These are phyloP conservation scores for Nakazawaea wickerhamii DNA, from an alignment of 805 yeast species.

Conservation along the genomic window DNA sequence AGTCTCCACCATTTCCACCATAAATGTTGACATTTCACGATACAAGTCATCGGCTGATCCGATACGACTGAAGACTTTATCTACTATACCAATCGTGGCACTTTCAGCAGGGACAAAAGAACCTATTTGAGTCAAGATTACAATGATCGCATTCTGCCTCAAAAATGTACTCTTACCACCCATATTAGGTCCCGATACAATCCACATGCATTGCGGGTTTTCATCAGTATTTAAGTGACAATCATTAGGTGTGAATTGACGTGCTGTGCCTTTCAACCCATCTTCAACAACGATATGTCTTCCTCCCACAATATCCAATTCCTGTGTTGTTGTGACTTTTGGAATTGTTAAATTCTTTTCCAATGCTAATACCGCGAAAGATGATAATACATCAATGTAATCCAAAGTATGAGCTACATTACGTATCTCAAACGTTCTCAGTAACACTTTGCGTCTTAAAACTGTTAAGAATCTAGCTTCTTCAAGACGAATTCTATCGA, in stretches of 20 bases:
- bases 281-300: slow-evolving; percentile 86
- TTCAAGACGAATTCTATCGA: slow-evolving; percentile 43
- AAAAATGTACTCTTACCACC: slow-evolving; percentile 79
- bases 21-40: slow-evolving; percentile 79
- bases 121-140: slow-evolving; percentile 69
- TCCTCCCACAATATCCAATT: slow-evolving; percentile 54
- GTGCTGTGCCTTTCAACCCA: slow-evolving; percentile 46
- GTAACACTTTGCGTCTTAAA: slow-evolving; percentile 43
- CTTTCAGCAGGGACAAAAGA: slow-evolving; percentile 62
- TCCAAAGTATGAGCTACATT: slow-evolving; percentile 48
- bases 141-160: slow-evolving; percentile 65
- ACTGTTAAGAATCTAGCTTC: slow-evolving; percentile 50
- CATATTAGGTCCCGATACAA: slow-evolving; percentile 90
- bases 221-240: slow-evolving; percentile 24
- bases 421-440: slow-evolving; percentile 41
- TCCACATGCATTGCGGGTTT: slow-evolving; percentile 34
- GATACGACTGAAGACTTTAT: slow-evolving; percentile 71
- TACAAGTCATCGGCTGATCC: slow-evolving; percentile 82
- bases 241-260: slow-evolving; percentile 43
- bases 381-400: slow-evolving; percentile 62
- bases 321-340: slow-evolving; percentile 40
- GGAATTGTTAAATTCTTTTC: slow-evolving; percentile 71
- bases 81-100: slow-evolving; percentile 69
- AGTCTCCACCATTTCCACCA: slow-evolving; percentile 91
- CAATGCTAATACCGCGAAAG: slow-evolving; percentile 67